Conservation (phyloP, 225 moss, liverwort and hornwort species). For the Sphagnum tenellum region DNA sequence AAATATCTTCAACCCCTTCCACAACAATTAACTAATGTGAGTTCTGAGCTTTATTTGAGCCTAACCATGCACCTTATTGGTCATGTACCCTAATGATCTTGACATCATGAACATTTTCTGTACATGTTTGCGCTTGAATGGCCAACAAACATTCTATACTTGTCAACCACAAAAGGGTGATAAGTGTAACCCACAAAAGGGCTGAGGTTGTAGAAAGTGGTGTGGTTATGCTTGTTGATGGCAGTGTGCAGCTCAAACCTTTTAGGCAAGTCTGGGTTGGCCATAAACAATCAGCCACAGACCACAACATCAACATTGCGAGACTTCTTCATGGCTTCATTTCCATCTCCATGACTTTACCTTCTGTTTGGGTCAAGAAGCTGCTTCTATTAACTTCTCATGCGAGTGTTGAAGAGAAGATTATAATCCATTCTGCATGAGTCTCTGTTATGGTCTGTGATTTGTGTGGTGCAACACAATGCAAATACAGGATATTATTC, state of each 20-base stretch:
- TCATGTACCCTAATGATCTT: too few relatives aligned
- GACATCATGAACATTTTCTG: too few relatives aligned
- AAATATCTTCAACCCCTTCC: too few relatives aligned
- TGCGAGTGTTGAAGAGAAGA: conserved; percentile 19
- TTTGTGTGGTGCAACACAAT: conserved; percentile 39
- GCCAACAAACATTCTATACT: neutral
- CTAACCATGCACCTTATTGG: too few relatives aligned
- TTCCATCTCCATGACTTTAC: conserved; percentile 16
- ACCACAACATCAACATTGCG: conserved; percentile 17
- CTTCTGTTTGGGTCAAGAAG: conserved; percentile 26
- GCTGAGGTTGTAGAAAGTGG: conserved; percentile 13
- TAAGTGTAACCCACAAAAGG: conserved; percentile 19
- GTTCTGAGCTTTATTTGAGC: too few relatives aligned
- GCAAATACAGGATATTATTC: conserved; percentile 17
- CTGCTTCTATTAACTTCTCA: conserved; percentile 19
- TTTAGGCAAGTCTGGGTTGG: conserved; percentile 28
- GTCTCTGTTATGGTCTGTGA: conserved; percentile 3
- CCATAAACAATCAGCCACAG: conserved; percentile 15
- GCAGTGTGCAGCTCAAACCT: conserved; percentile 14
- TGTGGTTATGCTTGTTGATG: conserved; percentile 17
- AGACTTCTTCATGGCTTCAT: conserved; percentile 15
- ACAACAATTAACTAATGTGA: too few relatives aligned
- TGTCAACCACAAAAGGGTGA: conserved; percentile 13
- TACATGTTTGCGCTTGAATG: neutral
- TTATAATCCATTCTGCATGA: conserved; percentile 1